Evolutionary conservation across 345 rosid genomes (phyloP).

Genomic region (Turritis glabra): DNA sequence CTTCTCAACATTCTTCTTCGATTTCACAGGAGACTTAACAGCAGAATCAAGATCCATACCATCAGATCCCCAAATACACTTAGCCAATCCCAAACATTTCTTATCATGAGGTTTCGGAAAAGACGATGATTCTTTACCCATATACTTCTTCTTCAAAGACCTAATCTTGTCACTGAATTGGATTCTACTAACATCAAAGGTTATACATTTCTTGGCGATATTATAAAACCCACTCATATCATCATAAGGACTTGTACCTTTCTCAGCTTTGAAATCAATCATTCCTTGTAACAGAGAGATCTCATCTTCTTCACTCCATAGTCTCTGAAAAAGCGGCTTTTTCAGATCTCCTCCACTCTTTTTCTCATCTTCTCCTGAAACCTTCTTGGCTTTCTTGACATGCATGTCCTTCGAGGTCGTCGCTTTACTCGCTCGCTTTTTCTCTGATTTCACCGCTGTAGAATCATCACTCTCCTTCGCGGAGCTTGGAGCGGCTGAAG

Average conservation of each 20-base stretch:
- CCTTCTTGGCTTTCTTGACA: slow-evolving; percentile 22
- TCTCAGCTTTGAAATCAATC: slow-evolving; percentile 29
- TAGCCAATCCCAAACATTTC: slow-evolving; percentile 24
- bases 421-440: slow-evolving; percentile 7
- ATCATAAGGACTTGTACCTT: slow-evolving; percentile 21
- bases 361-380: neutral
- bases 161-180: slow-evolving; percentile 45
- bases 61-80: slow-evolving; percentile 39
- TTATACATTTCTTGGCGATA: slow-evolving; percentile 27
- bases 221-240: slow-evolving; percentile 41
- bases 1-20: no score
- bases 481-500: neutral
- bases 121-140: slow-evolving; percentile 18
- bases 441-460: neutral
- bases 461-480: slow-evolving; percentile 7
- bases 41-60: neutral
- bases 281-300: slow-evolving; percentile 39
- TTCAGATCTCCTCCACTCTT: neutral
- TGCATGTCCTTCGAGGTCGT: neutral
- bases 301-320: slow-evolving; percentile 52
- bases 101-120: slow-evolving; percentile 29
- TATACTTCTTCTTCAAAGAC: slow-evolving; percentile 42
- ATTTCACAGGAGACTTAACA: no score
- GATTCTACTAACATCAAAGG: slow-evolving; percentile 24
- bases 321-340: slow-evolving; percentile 4